These are phyloP conservation scores for Psidium guajava DNA, from an alignment of 345 rosid species.

Conservation along the genomic window DNA sequence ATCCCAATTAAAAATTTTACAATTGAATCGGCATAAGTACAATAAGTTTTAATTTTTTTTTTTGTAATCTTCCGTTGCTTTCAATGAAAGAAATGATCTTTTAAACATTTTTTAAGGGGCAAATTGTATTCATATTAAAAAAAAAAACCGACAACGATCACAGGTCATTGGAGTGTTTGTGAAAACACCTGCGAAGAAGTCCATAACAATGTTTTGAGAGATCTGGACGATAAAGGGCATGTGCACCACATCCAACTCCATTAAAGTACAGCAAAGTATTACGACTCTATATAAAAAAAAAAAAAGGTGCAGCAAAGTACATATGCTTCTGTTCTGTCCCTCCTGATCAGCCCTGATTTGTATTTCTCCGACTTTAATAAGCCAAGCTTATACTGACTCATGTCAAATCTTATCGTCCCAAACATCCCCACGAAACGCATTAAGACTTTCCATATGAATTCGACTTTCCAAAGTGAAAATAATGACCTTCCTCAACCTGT, in stretches of 20 bases:
- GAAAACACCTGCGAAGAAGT: background rate
- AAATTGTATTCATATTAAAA: background rate
- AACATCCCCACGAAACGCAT: background rate
- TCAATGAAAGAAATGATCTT: slow-evolving; percentile 1
- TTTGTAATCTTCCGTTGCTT: background rate
- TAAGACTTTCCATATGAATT: background rate
- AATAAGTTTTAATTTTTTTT: too few species aligned
- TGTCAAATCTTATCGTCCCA: background rate
- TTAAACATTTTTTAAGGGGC: background rate
- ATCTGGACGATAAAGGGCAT: slow-evolving; percentile 3
- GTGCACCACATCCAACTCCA: background rate
- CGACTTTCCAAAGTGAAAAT: background rate
- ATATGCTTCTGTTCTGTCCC: background rate
- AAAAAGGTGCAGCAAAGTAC: background rate
- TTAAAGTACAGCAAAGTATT: background rate
- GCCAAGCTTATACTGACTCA: background rate
- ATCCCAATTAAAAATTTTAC: too few species aligned
- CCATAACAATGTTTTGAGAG: slow-evolving; percentile 2
- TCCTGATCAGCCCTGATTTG: slow-evolving; percentile 4
- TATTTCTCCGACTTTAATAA: background rate
- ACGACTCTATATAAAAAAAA: too few species aligned
- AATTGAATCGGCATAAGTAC: too few species aligned
- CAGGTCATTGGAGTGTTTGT: background rate
- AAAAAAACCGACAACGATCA: background rate
- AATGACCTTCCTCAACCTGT: background rate